Conservation (phyloP, 2,329 filamentous ascomycete genomes). For the Claviceps cyperi region DNA sequence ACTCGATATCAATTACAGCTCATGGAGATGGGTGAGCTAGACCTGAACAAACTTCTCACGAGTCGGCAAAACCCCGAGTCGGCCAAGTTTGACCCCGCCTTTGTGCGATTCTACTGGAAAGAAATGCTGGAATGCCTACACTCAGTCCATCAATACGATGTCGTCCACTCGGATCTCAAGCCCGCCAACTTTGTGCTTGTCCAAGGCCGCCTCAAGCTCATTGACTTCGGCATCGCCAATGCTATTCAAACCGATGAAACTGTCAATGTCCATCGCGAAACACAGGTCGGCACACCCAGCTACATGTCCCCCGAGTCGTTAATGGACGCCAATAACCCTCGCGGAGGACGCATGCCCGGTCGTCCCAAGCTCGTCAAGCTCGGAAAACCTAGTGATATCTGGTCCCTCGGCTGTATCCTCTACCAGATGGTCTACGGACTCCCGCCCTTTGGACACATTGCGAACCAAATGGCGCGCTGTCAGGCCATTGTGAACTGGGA, state of each 20-base stretch:
- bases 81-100: slow-evolving; percentile 69
- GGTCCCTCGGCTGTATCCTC: slow-evolving; percentile 89
- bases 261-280: slow-evolving; percentile 92
- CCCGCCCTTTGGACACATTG: slow-evolving; percentile 87
- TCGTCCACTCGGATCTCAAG: slow-evolving; percentile 94
- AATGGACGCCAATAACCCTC: slow-evolving; percentile 64
- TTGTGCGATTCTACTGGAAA: slow-evolving; percentile 97
- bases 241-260: slow-evolving; percentile 93
- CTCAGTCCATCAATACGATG: slow-evolving; percentile 76
- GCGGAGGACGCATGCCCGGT: slow-evolving; percentile 27
- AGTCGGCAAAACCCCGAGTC: slow-evolving; percentile 57
- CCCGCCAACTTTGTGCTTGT: slow-evolving; percentile 94
- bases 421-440: slow-evolving; percentile 98
- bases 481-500: slow-evolving; percentile 73
- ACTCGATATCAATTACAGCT: slow-evolving; percentile 35
- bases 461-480: slow-evolving; percentile 73
- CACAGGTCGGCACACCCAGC: slow-evolving; percentile 88
- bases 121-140: slow-evolving; percentile 96
- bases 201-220: slow-evolving; percentile 79
- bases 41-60: slow-evolving; percentile 74
- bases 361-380: slow-evolving; percentile 76
- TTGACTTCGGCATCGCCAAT: slow-evolving; percentile 97
- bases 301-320: slow-evolving; percentile 97
- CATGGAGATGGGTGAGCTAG: slow-evolving; percentile 94
- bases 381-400: slow-evolving; percentile 90